Conservation (phyloP, 176 grass and related monocot species). For the Themeda triandra region DNA sequence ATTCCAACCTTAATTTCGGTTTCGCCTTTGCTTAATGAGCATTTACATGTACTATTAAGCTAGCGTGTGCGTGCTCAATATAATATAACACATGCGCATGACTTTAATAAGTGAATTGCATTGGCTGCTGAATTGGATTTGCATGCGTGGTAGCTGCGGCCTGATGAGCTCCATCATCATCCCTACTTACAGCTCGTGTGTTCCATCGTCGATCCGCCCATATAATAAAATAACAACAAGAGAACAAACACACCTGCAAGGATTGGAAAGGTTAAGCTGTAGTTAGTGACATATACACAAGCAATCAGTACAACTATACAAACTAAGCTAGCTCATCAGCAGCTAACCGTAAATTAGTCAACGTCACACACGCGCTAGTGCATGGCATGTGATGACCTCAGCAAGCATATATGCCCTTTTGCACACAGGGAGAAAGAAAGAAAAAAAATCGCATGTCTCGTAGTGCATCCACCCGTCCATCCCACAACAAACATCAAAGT, state of each 20-base stretch:
- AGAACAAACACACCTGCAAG: conserved; percentile 7
- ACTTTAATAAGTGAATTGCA: not conserved
- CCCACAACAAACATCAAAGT: conserved; percentile 31
- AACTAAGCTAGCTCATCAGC: not conserved
- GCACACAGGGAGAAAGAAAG: not conserved
- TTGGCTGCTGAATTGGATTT: not conserved
- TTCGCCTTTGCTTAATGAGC: not conserved
- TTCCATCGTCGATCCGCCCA: not conserved
- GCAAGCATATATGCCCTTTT: conserved; percentile 18
- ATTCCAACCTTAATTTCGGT: conserved; percentile 1
- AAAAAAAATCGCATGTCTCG: conserved; percentile 2
- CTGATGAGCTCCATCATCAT: not conserved
- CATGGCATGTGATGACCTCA: conserved; percentile 39
- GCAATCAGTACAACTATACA: no score
- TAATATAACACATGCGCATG: not conserved
- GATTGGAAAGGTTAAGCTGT: not conserved
- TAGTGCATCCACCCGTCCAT: conserved; percentile 29
- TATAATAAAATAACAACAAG: not conserved
- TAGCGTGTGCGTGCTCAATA: not conserved
- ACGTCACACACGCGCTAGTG: not conserved
- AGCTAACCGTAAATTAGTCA: conserved; percentile 15
- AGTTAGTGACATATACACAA: not conserved
- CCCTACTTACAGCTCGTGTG: not conserved
- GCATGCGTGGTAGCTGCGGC: no score
- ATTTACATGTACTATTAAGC: no score